Evolutionary conservation across 768 basidiomycete genomes (phyloP).

Genomic region (Imleria badia): DNA sequence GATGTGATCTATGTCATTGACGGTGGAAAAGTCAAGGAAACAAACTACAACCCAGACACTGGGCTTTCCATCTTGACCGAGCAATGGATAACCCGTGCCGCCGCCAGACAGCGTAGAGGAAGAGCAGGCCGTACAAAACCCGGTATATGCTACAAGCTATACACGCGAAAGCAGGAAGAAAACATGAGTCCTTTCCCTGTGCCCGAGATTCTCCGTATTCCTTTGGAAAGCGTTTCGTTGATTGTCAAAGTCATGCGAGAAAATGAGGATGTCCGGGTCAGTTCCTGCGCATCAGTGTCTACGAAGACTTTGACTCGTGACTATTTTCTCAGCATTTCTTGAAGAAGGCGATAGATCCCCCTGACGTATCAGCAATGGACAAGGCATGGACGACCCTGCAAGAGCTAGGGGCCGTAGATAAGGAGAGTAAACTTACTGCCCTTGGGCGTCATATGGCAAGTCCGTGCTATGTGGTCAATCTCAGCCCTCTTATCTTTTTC

Average conservation of each 20-base stretch:
- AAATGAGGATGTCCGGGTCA: slow-evolving; percentile 74
- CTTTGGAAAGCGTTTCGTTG: slow-evolving; percentile 78
- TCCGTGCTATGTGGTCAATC: not conserved
- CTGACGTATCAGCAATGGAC: slow-evolving; percentile 71
- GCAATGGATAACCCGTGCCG: slow-evolving; percentile 74
- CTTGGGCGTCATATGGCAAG: slow-evolving; percentile 78
- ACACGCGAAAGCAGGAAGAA: slow-evolving; percentile 69
- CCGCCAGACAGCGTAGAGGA: slow-evolving; percentile 81
- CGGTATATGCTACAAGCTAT: slow-evolving; percentile 86
- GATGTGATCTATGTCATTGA: slow-evolving; percentile 87
- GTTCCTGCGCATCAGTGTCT: slow-evolving; percentile 11
- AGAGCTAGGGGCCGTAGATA: slow-evolving; percentile 76
- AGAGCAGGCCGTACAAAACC: slow-evolving; percentile 86
- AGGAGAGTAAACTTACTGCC: slow-evolving; percentile 66
- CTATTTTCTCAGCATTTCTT: slow-evolving; percentile 52
- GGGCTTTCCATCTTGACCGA: slow-evolving; percentile 79
- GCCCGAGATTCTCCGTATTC: slow-evolving; percentile 87
- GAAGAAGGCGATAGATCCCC: slow-evolving; percentile 79
- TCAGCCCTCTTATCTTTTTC: not conserved
- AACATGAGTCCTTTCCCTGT: slow-evolving; percentile 70
- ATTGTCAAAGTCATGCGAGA: slow-evolving; percentile 80
- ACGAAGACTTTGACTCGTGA: not conserved
- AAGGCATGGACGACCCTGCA: slow-evolving; percentile 70
- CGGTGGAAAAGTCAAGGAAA: slow-evolving; percentile 84
- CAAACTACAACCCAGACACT: slow-evolving; percentile 63